A percentile compares a stretch with the other conserved stretches of the same genome.
Conservation (phyloP, 2,329 filamentous ascomycete species). For the Penicillium glabrum region DNA sequence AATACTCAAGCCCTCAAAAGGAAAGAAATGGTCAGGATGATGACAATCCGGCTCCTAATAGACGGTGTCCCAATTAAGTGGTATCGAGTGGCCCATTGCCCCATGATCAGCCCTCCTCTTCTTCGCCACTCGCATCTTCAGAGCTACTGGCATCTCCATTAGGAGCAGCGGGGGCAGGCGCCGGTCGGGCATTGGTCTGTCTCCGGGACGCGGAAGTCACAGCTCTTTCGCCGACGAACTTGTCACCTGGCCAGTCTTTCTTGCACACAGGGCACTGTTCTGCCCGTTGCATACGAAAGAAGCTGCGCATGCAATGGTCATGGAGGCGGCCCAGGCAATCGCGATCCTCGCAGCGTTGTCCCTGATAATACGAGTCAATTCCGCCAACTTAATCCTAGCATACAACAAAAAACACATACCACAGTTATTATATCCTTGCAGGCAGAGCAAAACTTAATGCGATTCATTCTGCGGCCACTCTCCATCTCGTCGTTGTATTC, state of each 20-base stretch:
- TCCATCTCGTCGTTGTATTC: slow-evolving; percentile 79
- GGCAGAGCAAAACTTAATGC: slow-evolving; percentile 82
- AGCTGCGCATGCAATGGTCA: slow-evolving; percentile 70
- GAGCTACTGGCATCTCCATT: not conserved
- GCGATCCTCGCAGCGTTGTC: slow-evolving; percentile 70
- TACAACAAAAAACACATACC: slow-evolving; percentile 37
- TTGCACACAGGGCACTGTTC: slow-evolving; percentile 64
- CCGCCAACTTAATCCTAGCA: not conserved
- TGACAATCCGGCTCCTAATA: too few relatives aligned
- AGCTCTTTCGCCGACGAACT: slow-evolving; percentile 56
- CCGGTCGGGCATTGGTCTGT: slow-evolving; percentile 2
- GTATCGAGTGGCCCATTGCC: not conserved
- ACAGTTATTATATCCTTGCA: slow-evolving; percentile 88
- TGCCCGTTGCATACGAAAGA: slow-evolving; percentile 66
- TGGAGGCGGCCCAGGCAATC: slow-evolving; percentile 73
- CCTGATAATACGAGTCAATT: slow-evolving; percentile 41
- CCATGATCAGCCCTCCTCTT: not conserved
- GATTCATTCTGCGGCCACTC: slow-evolving; percentile 54
- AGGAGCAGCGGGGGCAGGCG: not conserved
- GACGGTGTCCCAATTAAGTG: not conserved
- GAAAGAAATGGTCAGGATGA: too few relatives aligned
- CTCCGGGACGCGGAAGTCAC: slow-evolving; percentile 21
- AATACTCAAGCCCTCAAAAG: too few relatives aligned
- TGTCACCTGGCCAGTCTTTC: slow-evolving; percentile 51
- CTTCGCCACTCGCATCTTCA: slow-evolving; percentile 2